Conservation (phyloP, 768 basidiomycete genomes). For the Mycena leptocephala region DNA sequence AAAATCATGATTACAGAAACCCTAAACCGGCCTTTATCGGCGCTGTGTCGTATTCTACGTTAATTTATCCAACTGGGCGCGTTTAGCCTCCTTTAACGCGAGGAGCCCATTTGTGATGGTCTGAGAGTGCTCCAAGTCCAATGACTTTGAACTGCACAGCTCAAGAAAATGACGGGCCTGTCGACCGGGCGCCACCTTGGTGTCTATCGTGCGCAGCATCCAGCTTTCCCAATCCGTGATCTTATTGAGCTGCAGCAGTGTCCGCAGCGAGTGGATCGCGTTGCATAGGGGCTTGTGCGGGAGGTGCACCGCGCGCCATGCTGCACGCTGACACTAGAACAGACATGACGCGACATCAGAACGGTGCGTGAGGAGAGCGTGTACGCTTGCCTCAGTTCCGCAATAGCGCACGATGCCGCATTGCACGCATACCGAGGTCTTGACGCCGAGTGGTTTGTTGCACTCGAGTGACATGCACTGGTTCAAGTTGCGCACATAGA, state of each 20-base stretch:
- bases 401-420: conserved; percentile 7
- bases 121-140: background rate
- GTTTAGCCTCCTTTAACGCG: background rate
- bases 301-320: background rate
- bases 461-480: background rate
- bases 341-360: background rate
- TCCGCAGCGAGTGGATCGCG: background rate
- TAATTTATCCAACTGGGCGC: background rate
- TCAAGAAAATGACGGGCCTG: too few relatives aligned
- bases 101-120: background rate
- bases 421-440: background rate
- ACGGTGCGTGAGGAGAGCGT: background rate
- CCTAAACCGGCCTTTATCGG: too few relatives aligned
- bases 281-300: background rate
- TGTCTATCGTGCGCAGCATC: too few relatives aligned
- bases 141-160: background rate
- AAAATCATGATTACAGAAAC: too few relatives aligned
- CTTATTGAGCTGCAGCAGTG: background rate
- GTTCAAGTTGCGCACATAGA: background rate
- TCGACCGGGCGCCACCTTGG: too few relatives aligned
- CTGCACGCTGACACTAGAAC: background rate
- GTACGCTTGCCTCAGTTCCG: background rate
- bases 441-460: background rate
- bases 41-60: too few relatives aligned
- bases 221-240: too few relatives aligned